Evolutionary conservation across 805 yeast species (phyloP).

Genomic region (Candida verbasci): DNA sequence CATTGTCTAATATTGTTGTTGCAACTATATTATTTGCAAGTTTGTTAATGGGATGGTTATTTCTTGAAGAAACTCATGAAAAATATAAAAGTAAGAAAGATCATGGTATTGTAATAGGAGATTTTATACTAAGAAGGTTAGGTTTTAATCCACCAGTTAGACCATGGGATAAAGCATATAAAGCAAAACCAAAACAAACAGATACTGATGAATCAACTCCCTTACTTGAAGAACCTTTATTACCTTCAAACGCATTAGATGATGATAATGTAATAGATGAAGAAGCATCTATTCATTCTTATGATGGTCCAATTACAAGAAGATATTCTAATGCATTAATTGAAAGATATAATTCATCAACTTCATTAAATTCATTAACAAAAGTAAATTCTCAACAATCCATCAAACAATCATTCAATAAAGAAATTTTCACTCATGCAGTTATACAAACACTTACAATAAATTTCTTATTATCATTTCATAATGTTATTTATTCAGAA

Average conservation of each 20-base stretch:
- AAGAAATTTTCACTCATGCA: conserved; percentile 23
- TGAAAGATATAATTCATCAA: conserved; percentile 14
- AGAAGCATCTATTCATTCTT: conserved; percentile 7
- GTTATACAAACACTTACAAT: conserved; percentile 28
- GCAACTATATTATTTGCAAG: conserved; percentile 22
- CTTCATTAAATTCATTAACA: conserved; percentile 7
- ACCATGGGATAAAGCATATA: conserved; percentile 22
- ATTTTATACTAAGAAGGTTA: conserved; percentile 19
- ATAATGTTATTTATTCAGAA: conserved; percentile 46
- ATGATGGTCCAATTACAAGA: conserved; percentile 12
- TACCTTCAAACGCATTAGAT: conserved; percentile 5
- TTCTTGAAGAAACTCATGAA: conserved; percentile 35
- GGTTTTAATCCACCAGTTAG: conserved; percentile 24
- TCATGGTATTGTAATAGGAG: conserved; percentile 35
- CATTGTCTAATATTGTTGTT: conserved; percentile 34
- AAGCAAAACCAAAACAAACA: background rate
- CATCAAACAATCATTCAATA: conserved; percentile 13
- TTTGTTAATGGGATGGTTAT: conserved; percentile 26
- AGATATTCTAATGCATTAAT: conserved; percentile 18
- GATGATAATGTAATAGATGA: conserved; percentile 5
- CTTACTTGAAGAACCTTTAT: background rate
- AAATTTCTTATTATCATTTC: conserved; percentile 43
- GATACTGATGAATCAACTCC: background rate
- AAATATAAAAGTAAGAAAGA: conserved; percentile 20
- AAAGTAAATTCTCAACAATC: conserved; percentile 8